These are phyloP conservation scores for Phialemonium atrogriseum DNA, from an alignment of 2,329 filamentous ascomycete genomes.

Conservation along the genomic window DNA sequence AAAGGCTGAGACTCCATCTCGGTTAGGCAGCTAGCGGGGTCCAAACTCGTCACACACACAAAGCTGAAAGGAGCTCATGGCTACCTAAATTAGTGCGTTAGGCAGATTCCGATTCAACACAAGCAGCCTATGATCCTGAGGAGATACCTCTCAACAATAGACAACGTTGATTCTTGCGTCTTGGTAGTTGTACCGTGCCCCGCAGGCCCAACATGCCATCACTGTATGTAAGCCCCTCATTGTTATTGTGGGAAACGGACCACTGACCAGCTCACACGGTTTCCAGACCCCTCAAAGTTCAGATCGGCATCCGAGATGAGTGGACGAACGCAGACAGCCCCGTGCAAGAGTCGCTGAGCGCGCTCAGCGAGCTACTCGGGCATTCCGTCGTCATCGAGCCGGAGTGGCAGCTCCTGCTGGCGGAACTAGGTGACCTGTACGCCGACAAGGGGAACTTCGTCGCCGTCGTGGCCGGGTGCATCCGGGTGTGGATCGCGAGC, in stretches of 20 bases:
- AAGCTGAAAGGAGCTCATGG: too few species aligned
- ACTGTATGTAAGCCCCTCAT: slow-evolving; percentile 3
- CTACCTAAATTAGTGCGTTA: too few species aligned
- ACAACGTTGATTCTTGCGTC: too few species aligned
- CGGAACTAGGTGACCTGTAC: slow-evolving; percentile 27
- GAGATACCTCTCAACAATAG: too few species aligned
- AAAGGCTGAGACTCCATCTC: too few species aligned
- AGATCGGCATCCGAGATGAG: slow-evolving; percentile 32
- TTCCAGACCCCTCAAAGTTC: slow-evolving; percentile 32
- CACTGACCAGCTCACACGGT: neutral
- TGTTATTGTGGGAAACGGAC: too few species aligned
- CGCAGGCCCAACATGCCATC: slow-evolving; percentile 12
- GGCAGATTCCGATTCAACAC: too few species aligned
- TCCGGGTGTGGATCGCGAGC: slow-evolving; percentile 30
- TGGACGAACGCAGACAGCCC: slow-evolving; percentile 28
- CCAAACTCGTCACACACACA: too few species aligned
- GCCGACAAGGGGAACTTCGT: slow-evolving; percentile 31
- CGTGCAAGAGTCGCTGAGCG: slow-evolving; percentile 22
- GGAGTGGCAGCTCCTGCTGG: slow-evolving; percentile 33
- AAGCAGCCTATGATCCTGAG: too few species aligned
- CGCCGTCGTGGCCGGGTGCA: slow-evolving; percentile 22
- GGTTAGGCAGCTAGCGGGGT: too few species aligned
- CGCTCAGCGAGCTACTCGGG: slow-evolving; percentile 27
- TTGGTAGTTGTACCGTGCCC: too few species aligned
- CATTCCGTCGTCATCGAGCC: slow-evolving; percentile 28